phyloP scores from a whole-genome alignment of 176 grass and related monocot genomes.

The Lolium rigidum region DNA sequence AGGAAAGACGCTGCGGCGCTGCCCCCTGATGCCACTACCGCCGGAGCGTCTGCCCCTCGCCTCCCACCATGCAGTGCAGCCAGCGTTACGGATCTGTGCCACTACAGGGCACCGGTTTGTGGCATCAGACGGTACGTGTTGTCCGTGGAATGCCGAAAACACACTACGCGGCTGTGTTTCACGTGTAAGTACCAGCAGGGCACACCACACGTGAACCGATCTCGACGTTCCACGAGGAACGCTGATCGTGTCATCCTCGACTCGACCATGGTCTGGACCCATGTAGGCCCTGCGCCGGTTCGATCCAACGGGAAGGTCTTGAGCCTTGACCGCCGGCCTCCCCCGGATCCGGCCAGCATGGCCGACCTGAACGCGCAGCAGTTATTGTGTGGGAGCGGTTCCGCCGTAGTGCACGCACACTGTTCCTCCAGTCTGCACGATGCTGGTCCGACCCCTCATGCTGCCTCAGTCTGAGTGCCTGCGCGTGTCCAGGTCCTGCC shows the following conservation, averaged over 20 bases:
- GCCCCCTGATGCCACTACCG: slow-evolving; percentile 32
- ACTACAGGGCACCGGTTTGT: background rate
- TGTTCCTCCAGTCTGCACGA: slow-evolving; percentile 9
- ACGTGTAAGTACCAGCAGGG: background rate
- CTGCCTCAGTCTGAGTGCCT: slow-evolving; percentile 6
- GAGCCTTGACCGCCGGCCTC: slow-evolving; percentile 19
- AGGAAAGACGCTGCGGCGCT: slow-evolving; percentile 43
- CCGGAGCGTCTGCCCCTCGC: slow-evolving; percentile 2
- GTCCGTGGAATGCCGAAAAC: too few relatives aligned
- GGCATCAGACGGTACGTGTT: too few relatives aligned
- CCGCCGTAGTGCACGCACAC: background rate
- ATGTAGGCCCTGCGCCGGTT: too few relatives aligned
- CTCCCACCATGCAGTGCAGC: slow-evolving; percentile 26
- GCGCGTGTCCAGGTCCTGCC: background rate
- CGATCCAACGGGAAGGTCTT: background rate
- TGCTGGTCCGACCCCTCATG: slow-evolving; percentile 17
- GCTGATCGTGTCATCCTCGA: too few relatives aligned
- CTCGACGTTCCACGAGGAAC: too few relatives aligned
- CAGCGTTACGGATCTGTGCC: background rate
- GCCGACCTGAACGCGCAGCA: background rate
- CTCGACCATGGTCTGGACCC: too few relatives aligned
- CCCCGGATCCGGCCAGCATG: background rate
- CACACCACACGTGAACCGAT: too few relatives aligned
- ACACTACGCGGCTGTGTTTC: background rate
- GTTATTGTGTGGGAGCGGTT: background rate